Evolutionary conservation across 2,329 filamentous ascomycete species (phyloP), one percentile per base, ranked within the genome.

Genomic region (Metarhizium album): DNA sequence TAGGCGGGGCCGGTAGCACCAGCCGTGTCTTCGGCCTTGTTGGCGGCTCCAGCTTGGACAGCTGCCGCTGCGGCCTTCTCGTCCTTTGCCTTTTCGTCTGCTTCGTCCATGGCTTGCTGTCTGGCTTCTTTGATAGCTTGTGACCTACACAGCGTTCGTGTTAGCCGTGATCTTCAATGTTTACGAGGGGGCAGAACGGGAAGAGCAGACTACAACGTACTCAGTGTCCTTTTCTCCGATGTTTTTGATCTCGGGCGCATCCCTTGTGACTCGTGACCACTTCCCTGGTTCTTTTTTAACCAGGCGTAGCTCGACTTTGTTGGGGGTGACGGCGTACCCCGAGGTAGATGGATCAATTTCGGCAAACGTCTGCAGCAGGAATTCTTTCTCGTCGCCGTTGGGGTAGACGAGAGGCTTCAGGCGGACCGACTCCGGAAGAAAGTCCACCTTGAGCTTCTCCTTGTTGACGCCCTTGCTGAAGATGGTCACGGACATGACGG

Each of bases 221-320:
- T 24, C 22, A n/a, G 40, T 5, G 16, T 33, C 27, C 13, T 38
- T 40, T 6, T 48, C 46, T 8, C 47, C 47, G 2, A 29, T 24
- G 2, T 55, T 42, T 8, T 42, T 29, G 24, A 22, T 2, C 46
- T 18, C 47, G 3, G 16, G 35, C n/a, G 43, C 47, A 11, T 47
- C 49, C 47, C 54, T 58, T 51, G 56, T 58, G 6, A 69, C 49
- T 27, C 59, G 53, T 0, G 74, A 66, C 88, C 88, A 93, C 63
- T 87, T 90, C 6, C 83, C 84, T 0, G 78, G 66, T 1, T 66
- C 73, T 40, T 74, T 71, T 66, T 95, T 95, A 54, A 75, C 75
- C 16, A 95, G 75, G 11, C 72, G 76, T 37, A 95, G 71, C 65
- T 95, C 90, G 49, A 95, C 75, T 65, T 95, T 95, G 60, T 82